These are phyloP conservation scores for Solanum gracilifrons DNA, from an alignment of 257 asterid species.

Conservation along the genomic window DNA sequence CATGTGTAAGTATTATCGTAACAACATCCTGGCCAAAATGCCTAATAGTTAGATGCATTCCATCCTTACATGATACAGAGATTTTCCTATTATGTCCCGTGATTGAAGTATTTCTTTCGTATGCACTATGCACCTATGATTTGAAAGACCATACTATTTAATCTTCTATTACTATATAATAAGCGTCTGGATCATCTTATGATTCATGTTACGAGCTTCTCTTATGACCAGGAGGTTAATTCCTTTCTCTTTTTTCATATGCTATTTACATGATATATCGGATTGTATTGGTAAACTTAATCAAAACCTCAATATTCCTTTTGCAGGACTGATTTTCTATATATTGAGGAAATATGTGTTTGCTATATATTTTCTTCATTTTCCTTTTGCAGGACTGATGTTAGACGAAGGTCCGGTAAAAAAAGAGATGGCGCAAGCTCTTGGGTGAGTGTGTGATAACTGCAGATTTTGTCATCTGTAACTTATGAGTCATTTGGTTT, in stretches of 20 bases:
- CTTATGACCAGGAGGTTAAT: too few species aligned
- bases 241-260: not conserved
- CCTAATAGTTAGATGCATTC: not conserved
- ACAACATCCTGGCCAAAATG: not conserved
- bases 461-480: not conserved
- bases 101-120: not conserved
- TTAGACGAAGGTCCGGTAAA: not conserved
- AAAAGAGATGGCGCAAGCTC: not conserved
- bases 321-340: too few species aligned
- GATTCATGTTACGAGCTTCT: not conserved
- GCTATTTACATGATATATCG: too few species aligned
- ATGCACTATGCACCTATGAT: not conserved
- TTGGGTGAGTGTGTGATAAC: not conserved
- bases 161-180: not conserved
- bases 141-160: not conserved
- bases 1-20: constrained; percentile 27
- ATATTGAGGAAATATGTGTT: not conserved
- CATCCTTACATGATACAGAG: not conserved
- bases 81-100: not conserved
- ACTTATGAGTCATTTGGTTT: not conserved
- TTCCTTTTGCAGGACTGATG: not conserved
- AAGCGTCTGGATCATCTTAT: not conserved
- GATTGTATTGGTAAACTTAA: too few species aligned
- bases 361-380: not conserved
- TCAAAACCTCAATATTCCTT: too few species aligned